phyloP scores from a whole-genome alignment of 1,139 yeast genomes.

The Suhomyces yuchorum region DNA sequence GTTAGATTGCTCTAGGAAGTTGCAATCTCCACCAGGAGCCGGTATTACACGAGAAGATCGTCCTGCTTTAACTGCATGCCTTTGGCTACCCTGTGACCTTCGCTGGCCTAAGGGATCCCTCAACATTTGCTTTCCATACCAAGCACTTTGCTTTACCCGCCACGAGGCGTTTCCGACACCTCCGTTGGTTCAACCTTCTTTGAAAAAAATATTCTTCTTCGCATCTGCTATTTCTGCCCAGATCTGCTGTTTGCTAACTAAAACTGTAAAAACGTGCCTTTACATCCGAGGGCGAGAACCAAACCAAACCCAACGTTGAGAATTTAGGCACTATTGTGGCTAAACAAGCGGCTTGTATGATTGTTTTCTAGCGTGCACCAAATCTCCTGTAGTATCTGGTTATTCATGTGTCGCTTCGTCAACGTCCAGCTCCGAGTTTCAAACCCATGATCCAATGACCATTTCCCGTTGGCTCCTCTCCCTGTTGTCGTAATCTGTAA shows the following conservation, averaged over 20 bases:
- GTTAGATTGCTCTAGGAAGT: background rate
- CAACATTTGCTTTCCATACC: too few species aligned
- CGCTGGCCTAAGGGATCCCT: too few species aligned
- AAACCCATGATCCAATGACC: too few species aligned
- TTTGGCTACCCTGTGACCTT: too few species aligned
- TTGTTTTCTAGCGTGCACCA: background rate
- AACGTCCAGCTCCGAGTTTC: too few species aligned
- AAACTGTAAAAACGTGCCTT: background rate
- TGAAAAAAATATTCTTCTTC: too few species aligned
- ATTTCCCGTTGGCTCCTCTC: too few species aligned
- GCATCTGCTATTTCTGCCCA: background rate
- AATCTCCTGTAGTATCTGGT: too few species aligned
- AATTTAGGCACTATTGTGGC: background rate
- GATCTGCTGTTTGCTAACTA: background rate
- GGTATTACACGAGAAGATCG: background rate
- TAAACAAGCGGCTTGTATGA: background rate
- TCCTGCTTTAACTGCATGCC: background rate
- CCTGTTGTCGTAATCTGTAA: too few species aligned
- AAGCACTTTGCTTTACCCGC: too few species aligned
- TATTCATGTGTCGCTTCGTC: too few species aligned
- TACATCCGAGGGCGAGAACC: background rate
- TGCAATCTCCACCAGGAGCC: background rate
- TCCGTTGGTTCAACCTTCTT: background rate
- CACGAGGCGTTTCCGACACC: background rate
- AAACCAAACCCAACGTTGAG: background rate